Base-by-base conservation (phyloP, 129 eudicot species). In the Deinandra increscens region DNA sequence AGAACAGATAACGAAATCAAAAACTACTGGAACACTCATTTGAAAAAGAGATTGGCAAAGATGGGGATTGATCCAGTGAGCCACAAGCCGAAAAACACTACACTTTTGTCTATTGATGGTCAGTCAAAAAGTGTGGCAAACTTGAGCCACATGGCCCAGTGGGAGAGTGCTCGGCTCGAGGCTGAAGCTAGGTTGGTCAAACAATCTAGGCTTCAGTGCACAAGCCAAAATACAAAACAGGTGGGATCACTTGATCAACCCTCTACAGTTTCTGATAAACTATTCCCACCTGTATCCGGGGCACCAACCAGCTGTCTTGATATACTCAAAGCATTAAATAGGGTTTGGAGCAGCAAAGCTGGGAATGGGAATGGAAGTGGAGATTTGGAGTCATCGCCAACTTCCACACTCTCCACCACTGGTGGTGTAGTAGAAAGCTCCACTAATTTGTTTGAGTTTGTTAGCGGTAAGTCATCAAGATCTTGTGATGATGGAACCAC, bases 111-210 rank as follows among this genome's bases (percentile, higher is more conserved):
- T 45, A 75, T 4, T 29, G 85, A 71, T 38, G 82, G 83, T 20
- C 88, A 83, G 15, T 83, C 86, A 36, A 93, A 87, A 69, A 87
- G 74, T 58, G 86, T 86, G 12, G 95, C 97, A 56, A 89, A 87
- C 64, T 82, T 93, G 19, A 93, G 97, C 86, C 98, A 93, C 81
- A 93, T 93, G 92, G 98, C 98, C n/a, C 98, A 93, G 49, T 89
- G 97, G 98, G 98, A 93, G 78, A 93, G 97, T 56, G 95, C 98
- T 50, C 87, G 98, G 9, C 85, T 93, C 17, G 98, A 93, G 72
- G 98, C 98, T 58, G 98, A 93, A 80, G 98, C 98, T 22, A 78
- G 98, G 58, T 50, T 93, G 19, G 98, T 60, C 6, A 67, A 87
- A 18, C 93, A 93, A 60, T 89, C 97, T 20, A 89, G 84, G 69